Evolutionary conservation across 352 stramenopile species (phyloP).

Genomic region (Globisporangium sylvaticum): DNA sequence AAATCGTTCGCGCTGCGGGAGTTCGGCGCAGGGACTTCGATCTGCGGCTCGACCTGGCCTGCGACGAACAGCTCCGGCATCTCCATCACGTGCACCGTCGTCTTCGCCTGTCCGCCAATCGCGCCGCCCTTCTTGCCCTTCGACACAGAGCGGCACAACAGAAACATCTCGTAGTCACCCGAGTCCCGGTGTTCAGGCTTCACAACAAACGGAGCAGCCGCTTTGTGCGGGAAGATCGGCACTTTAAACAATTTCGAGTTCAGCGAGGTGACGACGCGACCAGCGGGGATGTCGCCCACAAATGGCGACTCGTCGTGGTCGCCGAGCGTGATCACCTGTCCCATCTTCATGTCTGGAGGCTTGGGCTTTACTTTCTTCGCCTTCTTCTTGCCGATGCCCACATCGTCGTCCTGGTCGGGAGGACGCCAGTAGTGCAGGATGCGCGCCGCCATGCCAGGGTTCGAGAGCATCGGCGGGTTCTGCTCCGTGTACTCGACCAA

Average conservation of each 20-base stretch:
- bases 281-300: conserved; percentile 72
- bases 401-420: conserved; percentile 44
- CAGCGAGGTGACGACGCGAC: conserved; percentile 70
- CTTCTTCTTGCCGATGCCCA: conserved; percentile 66
- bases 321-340: conserved; percentile 77
- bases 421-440: conserved; percentile 84
- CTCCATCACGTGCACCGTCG: conserved; percentile 74
- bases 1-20: conserved; percentile 81
- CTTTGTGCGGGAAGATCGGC: conserved; percentile 71
- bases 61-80: conserved; percentile 72
- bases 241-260: conserved; percentile 86
- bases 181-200: conserved; percentile 33
- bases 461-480: conserved; percentile 73
- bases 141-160: conserved; percentile 64
- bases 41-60: conserved; percentile 79
- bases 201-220: conserved; percentile 45
- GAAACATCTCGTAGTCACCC: conserved; percentile 59
- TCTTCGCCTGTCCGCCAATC: conserved; percentile 37
- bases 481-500: conserved; percentile 85
- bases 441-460: conserved; percentile 79
- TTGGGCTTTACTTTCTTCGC: conserved; percentile 62
- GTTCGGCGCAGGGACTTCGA: conserved; percentile 78
- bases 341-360: conserved; percentile 74
- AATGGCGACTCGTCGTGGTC: conserved; percentile 82
- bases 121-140: conserved; percentile 64